These are phyloP conservation scores for Ceriops zippeliana DNA, from an alignment of 345 rosid species.

Conservation along the genomic window DNA sequence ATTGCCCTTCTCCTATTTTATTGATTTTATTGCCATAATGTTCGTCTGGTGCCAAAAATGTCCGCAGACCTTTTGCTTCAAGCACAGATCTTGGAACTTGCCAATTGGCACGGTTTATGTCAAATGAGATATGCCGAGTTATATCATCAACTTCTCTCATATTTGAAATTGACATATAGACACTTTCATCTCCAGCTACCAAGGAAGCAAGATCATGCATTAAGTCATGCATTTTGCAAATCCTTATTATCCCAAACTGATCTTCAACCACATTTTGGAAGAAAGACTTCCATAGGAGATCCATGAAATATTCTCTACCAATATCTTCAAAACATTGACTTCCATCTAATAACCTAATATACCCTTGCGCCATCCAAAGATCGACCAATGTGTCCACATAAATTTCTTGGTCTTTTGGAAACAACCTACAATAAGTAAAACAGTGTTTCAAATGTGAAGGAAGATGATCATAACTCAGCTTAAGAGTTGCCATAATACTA, in stretches of 20 bases:
- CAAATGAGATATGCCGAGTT: too few relatives aligned
- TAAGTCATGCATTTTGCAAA: conserved; percentile 24
- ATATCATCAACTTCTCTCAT: too few relatives aligned
- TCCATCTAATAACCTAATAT: background rate
- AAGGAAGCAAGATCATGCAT: too few relatives aligned
- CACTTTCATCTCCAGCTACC: too few relatives aligned
- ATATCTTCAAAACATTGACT: background rate
- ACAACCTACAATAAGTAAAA: background rate
- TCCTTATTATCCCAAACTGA: accelerated
- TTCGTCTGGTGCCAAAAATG: background rate
- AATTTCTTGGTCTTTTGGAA: conserved; percentile 19
- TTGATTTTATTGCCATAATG: too few relatives aligned
- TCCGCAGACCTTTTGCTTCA: background rate
- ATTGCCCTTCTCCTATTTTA: background rate
- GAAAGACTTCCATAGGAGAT: conserved; percentile 6
- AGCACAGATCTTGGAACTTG: background rate
- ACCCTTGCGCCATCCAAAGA: conserved; percentile 32
- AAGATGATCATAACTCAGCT: too few relatives aligned
- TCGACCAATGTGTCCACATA: background rate
- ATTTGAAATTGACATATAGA: too few relatives aligned
- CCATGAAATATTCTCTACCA: conserved; percentile 1
- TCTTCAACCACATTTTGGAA: conserved; percentile 20
- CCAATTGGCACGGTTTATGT: too few relatives aligned
- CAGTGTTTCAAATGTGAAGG: too few relatives aligned
- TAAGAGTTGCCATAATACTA: too few relatives aligned